These are phyloP conservation scores for Haplosporangium sp. DNA, from an alignment of 371 early-diverging fungal genomes.

Conservation along the genomic window DNA sequence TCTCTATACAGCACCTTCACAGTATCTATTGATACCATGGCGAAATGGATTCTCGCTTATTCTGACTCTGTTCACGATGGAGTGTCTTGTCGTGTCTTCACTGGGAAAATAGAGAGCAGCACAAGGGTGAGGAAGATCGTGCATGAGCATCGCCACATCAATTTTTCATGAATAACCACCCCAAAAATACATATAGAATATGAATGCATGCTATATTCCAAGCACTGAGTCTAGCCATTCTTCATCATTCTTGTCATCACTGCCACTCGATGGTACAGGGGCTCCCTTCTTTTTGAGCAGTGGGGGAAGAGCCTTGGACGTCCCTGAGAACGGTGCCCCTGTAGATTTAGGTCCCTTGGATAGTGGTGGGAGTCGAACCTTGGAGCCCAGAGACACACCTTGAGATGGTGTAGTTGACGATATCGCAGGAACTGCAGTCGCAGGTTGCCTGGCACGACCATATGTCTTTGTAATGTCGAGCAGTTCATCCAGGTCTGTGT, in stretches of 20 bases:
- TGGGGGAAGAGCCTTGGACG: constrained; percentile 19
- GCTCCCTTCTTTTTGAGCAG: constrained; percentile 15
- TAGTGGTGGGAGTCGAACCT: constrained; percentile 18
- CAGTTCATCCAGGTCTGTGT: constrained; percentile 44
- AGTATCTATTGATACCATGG: too few relatives aligned
- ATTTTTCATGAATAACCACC: too few relatives aligned
- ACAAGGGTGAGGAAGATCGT: too few relatives aligned
- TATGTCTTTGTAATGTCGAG: constrained; percentile 45
- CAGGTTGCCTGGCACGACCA: constrained; percentile 13
- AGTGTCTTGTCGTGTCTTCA: too few relatives aligned
- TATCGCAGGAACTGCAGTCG: not conserved
- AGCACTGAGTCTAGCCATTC: constrained; percentile 52
- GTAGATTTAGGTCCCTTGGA: constrained; percentile 12
- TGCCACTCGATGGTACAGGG: constrained; percentile 9
- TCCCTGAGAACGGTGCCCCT: not conserved
- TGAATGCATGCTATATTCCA: constrained; percentile 15
- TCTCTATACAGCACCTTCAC: too few relatives aligned
- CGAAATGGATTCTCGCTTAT: too few relatives aligned
- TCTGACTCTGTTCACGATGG: too few relatives aligned
- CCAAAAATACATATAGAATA: too few relatives aligned
- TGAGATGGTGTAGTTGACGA: constrained; percentile 3
- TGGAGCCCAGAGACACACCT: constrained; percentile 3
- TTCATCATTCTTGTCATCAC: constrained; percentile 31
- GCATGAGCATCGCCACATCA: too few relatives aligned
- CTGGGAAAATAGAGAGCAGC: too few relatives aligned